Evolutionary conservation across 345 rosid species (phyloP), one percentile per base, ranked within the genome.

Genomic region (Crucihimalaya himalaica): DNA sequence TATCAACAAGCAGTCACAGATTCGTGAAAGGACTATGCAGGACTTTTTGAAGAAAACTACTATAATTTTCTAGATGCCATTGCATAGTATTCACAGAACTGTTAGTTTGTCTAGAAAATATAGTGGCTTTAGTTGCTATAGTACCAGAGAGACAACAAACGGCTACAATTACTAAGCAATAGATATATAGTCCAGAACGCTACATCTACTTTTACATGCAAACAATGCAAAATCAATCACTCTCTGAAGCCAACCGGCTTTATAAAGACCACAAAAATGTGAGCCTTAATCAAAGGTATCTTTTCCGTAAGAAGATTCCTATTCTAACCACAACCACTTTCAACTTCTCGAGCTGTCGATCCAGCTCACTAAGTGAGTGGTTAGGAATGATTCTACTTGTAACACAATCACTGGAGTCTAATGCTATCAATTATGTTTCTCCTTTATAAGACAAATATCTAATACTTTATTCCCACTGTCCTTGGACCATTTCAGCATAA

Each of bases 1-100:
- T 66, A 35, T 64, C 16, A 73, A 56, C 64, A 52, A 53, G 54
- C 37, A 31, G 18, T 19, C 27, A 75, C 54, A 46, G 27, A 51
- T 4, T 69, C 13, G 31, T 42, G 21, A 37, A 51, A 54, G 6
- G 56, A 47, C 51, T 50, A 29, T 43, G 43, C 40, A 46, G 37
- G 65, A 35, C n/a, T 10, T 29, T 21, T 43, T 2, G 45, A 55
- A 13, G 39, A 45, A n/a, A 18, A 8, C 5, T 34, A 16, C 28
- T 18, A 29, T 46, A 25, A 37, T 6, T 39, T 25, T 48, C 27
- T 46, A 65, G 52, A 61, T 27, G 15, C 39, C 13, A 37, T 12
- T 16, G 9, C 43, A 16, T 16, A 25, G 3, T 16, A 46, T 20
- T 42, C 47, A 45, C 13, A 55, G 47, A 55, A 34, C 18, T 9